Percentiles rank a stretch among this genome's conserved stretches.
Conservation (phyloP, 2,329 filamentous ascomycete genomes). For the Fusarium buharicum region DNA sequence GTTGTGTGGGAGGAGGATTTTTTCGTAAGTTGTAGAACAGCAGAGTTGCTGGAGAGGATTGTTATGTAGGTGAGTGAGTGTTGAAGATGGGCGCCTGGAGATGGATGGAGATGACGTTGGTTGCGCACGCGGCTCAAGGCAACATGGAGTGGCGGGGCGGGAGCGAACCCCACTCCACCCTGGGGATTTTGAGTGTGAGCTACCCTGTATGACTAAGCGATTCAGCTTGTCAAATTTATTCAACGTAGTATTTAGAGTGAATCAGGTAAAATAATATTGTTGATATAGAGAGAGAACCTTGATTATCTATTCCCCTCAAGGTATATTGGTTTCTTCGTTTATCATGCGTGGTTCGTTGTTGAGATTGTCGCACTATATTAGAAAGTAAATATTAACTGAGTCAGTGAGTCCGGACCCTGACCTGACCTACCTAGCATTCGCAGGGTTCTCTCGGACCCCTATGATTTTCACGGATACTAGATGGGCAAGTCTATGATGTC, state of each 20-base stretch:
- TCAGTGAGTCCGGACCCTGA: constrained; percentile 1
- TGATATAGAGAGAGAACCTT: no score
- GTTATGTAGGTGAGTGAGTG: constrained; percentile 1
- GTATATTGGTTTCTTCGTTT: rapidly evolving
- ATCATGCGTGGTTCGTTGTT: background rate
- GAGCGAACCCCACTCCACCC: constrained; percentile 12
- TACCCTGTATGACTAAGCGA: constrained; percentile 6
- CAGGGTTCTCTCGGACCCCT: constrained; percentile 4
- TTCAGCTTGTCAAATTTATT: background rate
- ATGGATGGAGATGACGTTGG: constrained; percentile 41
- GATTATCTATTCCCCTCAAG: no score
- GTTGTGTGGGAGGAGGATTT: background rate
- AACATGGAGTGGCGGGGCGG: constrained; percentile 12
- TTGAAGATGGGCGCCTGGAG: constrained; percentile 36
- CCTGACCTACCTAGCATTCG: constrained; percentile 12
- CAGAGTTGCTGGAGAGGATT: background rate
- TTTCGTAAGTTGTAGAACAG: background rate
- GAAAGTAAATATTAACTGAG: constrained; percentile 11
- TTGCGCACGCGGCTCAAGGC: constrained; percentile 34
- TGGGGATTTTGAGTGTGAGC: constrained; percentile 2
- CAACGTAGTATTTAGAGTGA: no score
- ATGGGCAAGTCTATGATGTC: background rate
- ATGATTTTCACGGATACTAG: constrained; percentile 2
- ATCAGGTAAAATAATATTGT: no score
- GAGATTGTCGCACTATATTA: background rate